Evolutionary conservation across 2,329 filamentous ascomycete species (phyloP).

Genomic region (Hymenoscyphus scutula): DNA sequence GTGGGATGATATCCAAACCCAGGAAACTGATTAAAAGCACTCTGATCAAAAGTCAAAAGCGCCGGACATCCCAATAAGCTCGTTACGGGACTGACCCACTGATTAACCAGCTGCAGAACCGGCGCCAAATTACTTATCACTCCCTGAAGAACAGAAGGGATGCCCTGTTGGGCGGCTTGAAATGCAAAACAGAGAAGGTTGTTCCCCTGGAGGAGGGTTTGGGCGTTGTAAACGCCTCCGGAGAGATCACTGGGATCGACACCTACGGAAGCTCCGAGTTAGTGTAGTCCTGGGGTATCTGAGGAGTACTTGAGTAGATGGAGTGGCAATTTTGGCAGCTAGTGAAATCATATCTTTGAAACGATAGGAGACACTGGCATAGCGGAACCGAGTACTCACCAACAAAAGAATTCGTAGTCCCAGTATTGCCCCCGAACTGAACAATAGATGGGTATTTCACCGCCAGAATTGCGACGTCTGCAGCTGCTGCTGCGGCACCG

Average conservation of each 20-base stretch:
- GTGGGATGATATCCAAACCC: conserved; percentile 16
- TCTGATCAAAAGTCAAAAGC: conserved; percentile 15
- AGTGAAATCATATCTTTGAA: too few species aligned
- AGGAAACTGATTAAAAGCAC: conserved; percentile 18
- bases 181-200: conserved; percentile 44
- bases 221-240: conserved; percentile 41
- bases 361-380: too few species aligned
- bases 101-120: conserved; percentile 10
- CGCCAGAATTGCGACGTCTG: conserved; percentile 42
- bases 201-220: conserved; percentile 46
- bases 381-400: too few species aligned
- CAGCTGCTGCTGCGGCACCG: conserved; percentile 41
- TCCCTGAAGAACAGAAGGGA: conserved; percentile 5
- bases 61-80: conserved; percentile 14
- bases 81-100: conserved; percentile 8
- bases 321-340: too few species aligned
- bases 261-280: conserved; percentile 29
- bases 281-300: too few species aligned
- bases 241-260: conserved; percentile 45
- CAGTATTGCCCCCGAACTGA: conserved; percentile 50
- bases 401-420: conserved; percentile 50
- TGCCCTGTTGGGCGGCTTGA: conserved; percentile 13
- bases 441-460: conserved; percentile 35
- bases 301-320: too few species aligned
- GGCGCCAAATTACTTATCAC: conserved; percentile 7